Evolutionary conservation across 768 basidiomycete species (phyloP).

Genomic region (Clathrus columnatus): DNA sequence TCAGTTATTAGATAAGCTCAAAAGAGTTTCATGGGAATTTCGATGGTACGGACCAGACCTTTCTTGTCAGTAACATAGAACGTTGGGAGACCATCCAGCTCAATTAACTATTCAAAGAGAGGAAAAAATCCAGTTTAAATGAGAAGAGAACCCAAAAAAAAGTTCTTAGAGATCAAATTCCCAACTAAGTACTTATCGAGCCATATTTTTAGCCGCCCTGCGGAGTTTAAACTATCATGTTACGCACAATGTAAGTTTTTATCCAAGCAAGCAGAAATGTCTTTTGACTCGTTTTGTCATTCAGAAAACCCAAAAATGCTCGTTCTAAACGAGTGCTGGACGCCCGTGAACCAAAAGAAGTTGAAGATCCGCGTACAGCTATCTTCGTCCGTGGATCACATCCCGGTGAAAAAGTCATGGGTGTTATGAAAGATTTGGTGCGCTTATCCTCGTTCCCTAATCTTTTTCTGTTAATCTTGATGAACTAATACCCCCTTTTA

Average conservation of each 20-base stretch:
- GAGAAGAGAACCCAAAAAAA: too few relatives aligned
- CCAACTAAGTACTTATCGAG: too few relatives aligned
- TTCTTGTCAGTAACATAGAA: too few relatives aligned
- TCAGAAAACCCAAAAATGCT: conserved; percentile 90
- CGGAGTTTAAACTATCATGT: neutral
- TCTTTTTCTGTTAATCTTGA: neutral
- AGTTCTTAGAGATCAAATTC: too few relatives aligned
- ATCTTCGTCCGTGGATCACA: conserved; percentile 88
- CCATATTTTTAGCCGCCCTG: too few relatives aligned
- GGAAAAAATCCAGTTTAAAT: too few relatives aligned
- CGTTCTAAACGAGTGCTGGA: conserved; percentile 85
- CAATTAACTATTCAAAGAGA: too few relatives aligned
- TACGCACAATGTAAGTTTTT: conserved; percentile 7
- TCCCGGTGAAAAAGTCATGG: conserved; percentile 69
- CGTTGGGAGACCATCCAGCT: too few relatives aligned
- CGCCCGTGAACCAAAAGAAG: conserved; percentile 79
- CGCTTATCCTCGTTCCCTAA: too few relatives aligned
- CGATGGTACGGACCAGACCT: too few relatives aligned
- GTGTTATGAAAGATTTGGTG: conserved; percentile 85
- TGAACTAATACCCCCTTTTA: neutral
- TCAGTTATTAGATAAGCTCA: too few relatives aligned
- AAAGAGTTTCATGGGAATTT: too few relatives aligned
- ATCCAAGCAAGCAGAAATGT: neutral
- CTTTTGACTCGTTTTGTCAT: neutral
- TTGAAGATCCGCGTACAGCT: conserved; percentile 80